phyloP scores from a whole-genome alignment of 1,284 basidiomycete species.

The Sphaerobolus stellatus region DNA sequence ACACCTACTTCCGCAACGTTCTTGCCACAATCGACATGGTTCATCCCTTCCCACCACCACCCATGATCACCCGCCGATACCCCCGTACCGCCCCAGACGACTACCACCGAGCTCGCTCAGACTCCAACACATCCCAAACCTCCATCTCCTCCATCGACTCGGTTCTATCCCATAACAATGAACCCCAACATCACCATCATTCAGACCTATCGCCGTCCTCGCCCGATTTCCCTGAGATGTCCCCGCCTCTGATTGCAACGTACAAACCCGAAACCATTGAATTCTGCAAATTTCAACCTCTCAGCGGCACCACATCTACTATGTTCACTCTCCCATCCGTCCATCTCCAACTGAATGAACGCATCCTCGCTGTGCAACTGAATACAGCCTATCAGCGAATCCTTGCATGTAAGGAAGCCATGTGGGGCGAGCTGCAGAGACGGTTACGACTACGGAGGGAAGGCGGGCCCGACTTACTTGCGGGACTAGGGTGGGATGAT shows the following conservation, averaged over 20 bases:
- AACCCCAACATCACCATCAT: background rate
- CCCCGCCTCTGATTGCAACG: background rate
- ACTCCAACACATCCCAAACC: background rate
- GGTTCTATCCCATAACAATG: background rate
- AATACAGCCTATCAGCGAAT: constrained; percentile 51
- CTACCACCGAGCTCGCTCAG: background rate
- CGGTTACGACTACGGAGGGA: constrained; percentile 56
- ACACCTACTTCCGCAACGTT: constrained; percentile 68
- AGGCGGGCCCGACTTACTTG: constrained; percentile 38
- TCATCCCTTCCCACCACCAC: constrained; percentile 69
- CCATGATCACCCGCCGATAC: constrained; percentile 29
- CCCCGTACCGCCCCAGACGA: background rate
- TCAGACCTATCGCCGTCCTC: background rate
- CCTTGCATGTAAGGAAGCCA: constrained; percentile 70
- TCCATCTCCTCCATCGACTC: background rate
- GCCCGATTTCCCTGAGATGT: background rate
- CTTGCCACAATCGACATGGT: constrained; percentile 57
- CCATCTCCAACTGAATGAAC: constrained; percentile 43
- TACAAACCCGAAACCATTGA: background rate
- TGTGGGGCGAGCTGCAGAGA: constrained; percentile 72
- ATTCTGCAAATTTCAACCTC: background rate
- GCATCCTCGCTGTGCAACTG: constrained; percentile 69
- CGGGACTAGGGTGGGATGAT: constrained; percentile 65
- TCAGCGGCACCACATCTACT: background rate
- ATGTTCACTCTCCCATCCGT: constrained; percentile 13